A percentile compares a stretch with the other conserved stretches of the same genome.
phyloP scores from a whole-genome alignment of 257 asterid species.

The Perilla frutescens region DNA sequence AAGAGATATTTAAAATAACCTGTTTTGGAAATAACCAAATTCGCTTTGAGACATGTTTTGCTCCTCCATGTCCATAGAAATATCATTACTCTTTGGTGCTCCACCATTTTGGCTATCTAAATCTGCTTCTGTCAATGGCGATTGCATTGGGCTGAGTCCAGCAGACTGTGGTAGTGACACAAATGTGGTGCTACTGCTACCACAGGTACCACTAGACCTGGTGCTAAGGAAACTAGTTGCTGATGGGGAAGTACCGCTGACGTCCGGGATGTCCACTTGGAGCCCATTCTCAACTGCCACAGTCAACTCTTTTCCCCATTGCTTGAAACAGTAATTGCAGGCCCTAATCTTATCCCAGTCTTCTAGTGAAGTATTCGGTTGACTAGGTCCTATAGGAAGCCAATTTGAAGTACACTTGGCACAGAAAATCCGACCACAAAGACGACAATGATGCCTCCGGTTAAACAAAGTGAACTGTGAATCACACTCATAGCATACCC shows the following conservation, averaged over 20 bases:
- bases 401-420: constrained; percentile 83
- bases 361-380: constrained; percentile 46
- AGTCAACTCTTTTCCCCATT: constrained; percentile 62
- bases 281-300: constrained; percentile 51
- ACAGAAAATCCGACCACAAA: constrained; percentile 89
- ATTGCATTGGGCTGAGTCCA: constrained; percentile 61
- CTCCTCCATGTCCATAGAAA: constrained; percentile 44
- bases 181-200: constrained; percentile 62
- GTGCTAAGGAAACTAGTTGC: constrained; percentile 78
- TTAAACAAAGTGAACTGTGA: constrained; percentile 78
- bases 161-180: constrained; percentile 65
- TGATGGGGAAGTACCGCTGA: constrained; percentile 63
- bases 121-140: constrained; percentile 58
- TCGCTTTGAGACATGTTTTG: constrained; percentile 43
- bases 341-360: constrained; percentile 82
- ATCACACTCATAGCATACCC: constrained; percentile 98
- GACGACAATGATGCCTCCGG: constrained; percentile 97
- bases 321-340: constrained; percentile 82
- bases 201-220: constrained; percentile 80
- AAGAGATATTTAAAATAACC: constrained; percentile 51
- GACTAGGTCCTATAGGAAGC: constrained; percentile 57
- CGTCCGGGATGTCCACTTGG: constrained; percentile 55
- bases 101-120: constrained; percentile 53
- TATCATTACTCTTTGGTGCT: constrained; percentile 44
- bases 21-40: constrained; percentile 54